phyloP scores from a whole-genome alignment of 768 basidiomycete genomes.

The Butyriboletus loyo region DNA sequence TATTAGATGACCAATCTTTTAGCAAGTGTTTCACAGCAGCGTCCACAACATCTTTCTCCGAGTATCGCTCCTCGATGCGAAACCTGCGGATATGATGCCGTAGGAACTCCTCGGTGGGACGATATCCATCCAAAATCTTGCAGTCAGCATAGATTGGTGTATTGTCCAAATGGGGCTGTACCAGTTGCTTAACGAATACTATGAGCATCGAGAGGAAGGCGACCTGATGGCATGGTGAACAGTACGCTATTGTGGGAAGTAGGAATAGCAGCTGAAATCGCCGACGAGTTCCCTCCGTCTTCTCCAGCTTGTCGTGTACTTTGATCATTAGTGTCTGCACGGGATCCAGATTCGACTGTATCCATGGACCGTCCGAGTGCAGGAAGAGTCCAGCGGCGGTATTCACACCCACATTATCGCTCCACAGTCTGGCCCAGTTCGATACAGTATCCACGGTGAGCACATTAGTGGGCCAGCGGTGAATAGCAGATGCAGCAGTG shows the following conservation, averaged over 20 bases:
- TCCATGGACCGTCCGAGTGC: background rate
- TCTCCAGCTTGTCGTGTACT: background rate
- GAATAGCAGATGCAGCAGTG: background rate
- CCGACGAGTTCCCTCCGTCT: background rate
- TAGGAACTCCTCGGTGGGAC: background rate
- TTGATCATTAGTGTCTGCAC: background rate
- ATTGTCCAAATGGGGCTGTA: background rate
- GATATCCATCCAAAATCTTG: slow-evolving; percentile 11
- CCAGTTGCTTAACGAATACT: slow-evolving; percentile 21
- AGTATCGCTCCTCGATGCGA: background rate
- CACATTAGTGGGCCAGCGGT: background rate
- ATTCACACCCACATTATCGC: background rate
- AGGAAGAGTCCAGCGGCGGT: background rate
- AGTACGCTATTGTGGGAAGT: slow-evolving; percentile 17
- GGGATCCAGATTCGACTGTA: background rate
- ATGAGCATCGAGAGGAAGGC: slow-evolving; percentile 28
- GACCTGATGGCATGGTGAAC: slow-evolving; percentile 2
- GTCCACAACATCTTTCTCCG: background rate
- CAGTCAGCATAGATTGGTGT: slow-evolving; percentile 1
- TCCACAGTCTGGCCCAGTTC: background rate
- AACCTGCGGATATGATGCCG: background rate
- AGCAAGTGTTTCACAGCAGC: slow-evolving; percentile 1
- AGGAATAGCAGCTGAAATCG: background rate
- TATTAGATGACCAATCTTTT: slow-evolving; percentile 10
- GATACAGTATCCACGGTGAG: background rate